These are phyloP conservation scores for Wickerhamomyces strasburgensis DNA, from an alignment of 805 yeast species.

Conservation along the genomic window DNA sequence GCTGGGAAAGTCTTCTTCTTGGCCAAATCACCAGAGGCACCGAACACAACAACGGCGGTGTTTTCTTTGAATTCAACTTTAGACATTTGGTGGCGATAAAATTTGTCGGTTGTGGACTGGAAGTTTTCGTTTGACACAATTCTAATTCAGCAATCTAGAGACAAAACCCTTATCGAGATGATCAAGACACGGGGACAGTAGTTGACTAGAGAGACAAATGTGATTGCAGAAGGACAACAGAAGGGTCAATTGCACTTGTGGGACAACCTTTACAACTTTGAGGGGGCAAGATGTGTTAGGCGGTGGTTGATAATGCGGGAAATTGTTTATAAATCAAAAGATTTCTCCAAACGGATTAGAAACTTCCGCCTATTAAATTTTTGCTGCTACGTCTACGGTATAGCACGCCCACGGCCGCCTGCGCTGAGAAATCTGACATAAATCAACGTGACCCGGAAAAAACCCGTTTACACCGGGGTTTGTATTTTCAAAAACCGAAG, in stretches of 20 bases:
- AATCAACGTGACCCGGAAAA: constrained; percentile 1
- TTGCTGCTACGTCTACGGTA: too few species aligned
- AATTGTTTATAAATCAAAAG: neutral
- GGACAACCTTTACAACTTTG: too few species aligned
- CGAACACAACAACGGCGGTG: constrained; percentile 76
- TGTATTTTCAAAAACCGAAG: too few species aligned
- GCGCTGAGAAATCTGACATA: neutral
- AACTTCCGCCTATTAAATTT: constrained; percentile 1
- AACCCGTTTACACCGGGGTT: too few species aligned
- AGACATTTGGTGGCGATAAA: constrained; percentile 4
- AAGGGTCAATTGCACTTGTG: neutral
- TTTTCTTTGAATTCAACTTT: constrained; percentile 49
- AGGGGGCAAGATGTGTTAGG: too few species aligned
- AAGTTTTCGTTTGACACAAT: constrained; percentile 1
- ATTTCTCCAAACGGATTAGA: constrained; percentile 2
- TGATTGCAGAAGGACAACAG: neutral
- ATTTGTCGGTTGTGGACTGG: neutral
- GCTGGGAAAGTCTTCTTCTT: constrained; percentile 94
- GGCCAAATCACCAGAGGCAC: constrained; percentile 94
- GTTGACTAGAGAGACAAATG: too few species aligned
- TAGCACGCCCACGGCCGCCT: too few species aligned
- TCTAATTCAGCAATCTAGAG: constrained; percentile 1
- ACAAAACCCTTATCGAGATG: neutral
- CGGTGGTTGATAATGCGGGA: too few species aligned
- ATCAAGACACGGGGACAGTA: too few species aligned